These are phyloP conservation scores for Cymodocea nodosa DNA, from an alignment of 116 monocot species.

Conservation along the genomic window DNA sequence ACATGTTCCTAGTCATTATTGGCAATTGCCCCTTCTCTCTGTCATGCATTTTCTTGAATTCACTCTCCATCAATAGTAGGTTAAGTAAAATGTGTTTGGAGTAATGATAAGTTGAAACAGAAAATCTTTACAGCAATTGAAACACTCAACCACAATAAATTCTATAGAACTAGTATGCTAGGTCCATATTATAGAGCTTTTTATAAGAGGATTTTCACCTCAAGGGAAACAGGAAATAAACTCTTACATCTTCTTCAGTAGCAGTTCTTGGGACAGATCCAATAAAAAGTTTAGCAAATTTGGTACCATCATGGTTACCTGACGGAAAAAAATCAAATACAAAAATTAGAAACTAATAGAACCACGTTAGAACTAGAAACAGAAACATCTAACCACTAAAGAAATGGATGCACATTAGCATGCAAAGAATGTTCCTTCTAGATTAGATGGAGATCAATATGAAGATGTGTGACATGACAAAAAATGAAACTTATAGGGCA, in stretches of 20 bases:
- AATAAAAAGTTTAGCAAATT: conserved; percentile 78
- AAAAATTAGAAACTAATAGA: neutral
- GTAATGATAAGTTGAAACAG: too few relatives aligned
- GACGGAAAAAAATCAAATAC: neutral
- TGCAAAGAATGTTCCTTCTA: neutral
- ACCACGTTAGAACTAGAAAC: neutral
- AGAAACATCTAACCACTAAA: neutral
- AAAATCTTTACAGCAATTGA: neutral
- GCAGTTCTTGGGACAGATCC: conserved; percentile 84
- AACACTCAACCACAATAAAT: neutral
- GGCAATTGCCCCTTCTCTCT: too few relatives aligned
- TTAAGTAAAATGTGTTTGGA: too few relatives aligned
- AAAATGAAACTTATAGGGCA: neutral
- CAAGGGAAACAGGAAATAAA: neutral
- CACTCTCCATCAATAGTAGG: too few relatives aligned
- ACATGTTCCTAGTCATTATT: neutral
- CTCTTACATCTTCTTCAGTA: conserved; percentile 81
- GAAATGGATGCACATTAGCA: neutral
- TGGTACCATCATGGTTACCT: conserved; percentile 42
- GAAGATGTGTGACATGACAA: neutral
- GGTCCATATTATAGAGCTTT: neutral
- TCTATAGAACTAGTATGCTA: neutral
- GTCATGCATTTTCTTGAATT: too few relatives aligned
- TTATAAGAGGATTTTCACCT: neutral
- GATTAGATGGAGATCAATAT: neutral